Conservation (phyloP, 495 filamentous ascomycete genomes). For the Aspergillus hancockii region DNA sequence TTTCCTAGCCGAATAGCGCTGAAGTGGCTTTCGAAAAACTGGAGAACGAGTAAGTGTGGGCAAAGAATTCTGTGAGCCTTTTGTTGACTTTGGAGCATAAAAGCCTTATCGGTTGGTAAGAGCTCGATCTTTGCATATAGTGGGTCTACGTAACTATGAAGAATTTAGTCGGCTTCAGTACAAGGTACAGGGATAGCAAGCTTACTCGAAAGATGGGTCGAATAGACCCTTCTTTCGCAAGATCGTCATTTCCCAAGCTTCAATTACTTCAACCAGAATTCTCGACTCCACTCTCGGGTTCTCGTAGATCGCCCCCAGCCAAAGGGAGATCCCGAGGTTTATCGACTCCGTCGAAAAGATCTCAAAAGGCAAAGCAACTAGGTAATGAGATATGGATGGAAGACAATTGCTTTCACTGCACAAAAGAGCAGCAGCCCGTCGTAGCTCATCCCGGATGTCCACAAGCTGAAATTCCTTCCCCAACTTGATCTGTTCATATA, state of each 20-base stretch:
- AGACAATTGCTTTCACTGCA: conserved; percentile 73
- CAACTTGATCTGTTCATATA: conserved; percentile 66
- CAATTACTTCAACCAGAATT: conserved; percentile 77
- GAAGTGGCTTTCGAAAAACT: conserved; percentile 92
- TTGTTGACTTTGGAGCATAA: conserved; percentile 73
- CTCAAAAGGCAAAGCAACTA: conserved; percentile 88
- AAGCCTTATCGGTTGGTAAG: conserved; percentile 80
- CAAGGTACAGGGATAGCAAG: conserved; percentile 6
- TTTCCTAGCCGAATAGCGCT: conserved; percentile 83
- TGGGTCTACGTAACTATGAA: conserved; percentile 71
- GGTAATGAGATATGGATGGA: conserved; percentile 74
- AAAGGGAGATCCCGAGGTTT: conserved; percentile 91
- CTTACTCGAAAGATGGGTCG: conserved; percentile 65
- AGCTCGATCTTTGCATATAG: conserved; percentile 91
- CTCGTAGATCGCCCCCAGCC: conserved; percentile 96
- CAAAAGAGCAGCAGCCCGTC: conserved; percentile 80
- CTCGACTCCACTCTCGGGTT: conserved; percentile 85
- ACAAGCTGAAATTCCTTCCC: conserved; percentile 67
- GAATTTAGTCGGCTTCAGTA: conserved; percentile 13
- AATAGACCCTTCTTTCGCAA: conserved; percentile 78
- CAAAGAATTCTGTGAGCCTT: conserved; percentile 74
- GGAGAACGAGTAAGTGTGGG: conserved; percentile 81
- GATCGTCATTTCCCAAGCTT: conserved; percentile 83
- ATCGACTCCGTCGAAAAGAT: conserved; percentile 94
- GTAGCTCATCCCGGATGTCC: conserved; percentile 76